Conservation (phyloP, 441 rosid species). For the Gossypium schwendimanii region DNA sequence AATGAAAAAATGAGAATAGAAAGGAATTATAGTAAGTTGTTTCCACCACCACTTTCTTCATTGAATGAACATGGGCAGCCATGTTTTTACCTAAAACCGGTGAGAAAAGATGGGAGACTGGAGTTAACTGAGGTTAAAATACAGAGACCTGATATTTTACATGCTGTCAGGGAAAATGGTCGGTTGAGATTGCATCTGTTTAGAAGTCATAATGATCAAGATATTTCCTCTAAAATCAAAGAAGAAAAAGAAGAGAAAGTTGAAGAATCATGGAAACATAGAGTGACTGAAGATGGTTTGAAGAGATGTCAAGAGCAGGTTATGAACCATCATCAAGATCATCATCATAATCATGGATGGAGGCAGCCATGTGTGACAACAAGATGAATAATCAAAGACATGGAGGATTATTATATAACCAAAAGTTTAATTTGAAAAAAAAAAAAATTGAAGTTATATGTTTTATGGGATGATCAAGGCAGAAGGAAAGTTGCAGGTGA, state of each 20-base stretch:
- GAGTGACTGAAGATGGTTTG: constrained; percentile 25
- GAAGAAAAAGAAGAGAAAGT: constrained; percentile 7
- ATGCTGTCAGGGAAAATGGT: constrained; percentile 47
- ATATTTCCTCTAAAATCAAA: not conserved
- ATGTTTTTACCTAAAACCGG: constrained; percentile 45
- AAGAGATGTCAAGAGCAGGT: constrained; percentile 38
- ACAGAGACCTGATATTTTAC: constrained; percentile 50
- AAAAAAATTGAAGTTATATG: not conserved
- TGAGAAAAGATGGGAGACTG: constrained; percentile 64
- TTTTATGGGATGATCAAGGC: not conserved
- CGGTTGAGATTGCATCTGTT: constrained; percentile 52
- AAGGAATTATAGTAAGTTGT: constrained; percentile 16
- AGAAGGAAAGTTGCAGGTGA: not conserved
- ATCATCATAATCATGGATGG: constrained; percentile 39
- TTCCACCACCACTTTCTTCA: constrained; percentile 58
- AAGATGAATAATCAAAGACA: constrained; percentile 21
- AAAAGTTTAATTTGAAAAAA: too few species aligned
- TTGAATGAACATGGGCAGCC: constrained; percentile 51
- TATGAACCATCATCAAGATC: constrained; percentile 18
- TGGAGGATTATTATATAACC: too few species aligned
- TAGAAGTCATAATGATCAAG: constrained; percentile 16
- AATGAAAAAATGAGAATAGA: constrained; percentile 24
- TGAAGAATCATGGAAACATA: not conserved
- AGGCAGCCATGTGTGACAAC: constrained; percentile 56
- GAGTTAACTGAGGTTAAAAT: constrained; percentile 55